Percentiles rank a stretch among this genome's conserved stretches.
Evolutionary conservation across 176 grass and related monocot genomes (phyloP).

Genomic region (Juncus effusus): DNA sequence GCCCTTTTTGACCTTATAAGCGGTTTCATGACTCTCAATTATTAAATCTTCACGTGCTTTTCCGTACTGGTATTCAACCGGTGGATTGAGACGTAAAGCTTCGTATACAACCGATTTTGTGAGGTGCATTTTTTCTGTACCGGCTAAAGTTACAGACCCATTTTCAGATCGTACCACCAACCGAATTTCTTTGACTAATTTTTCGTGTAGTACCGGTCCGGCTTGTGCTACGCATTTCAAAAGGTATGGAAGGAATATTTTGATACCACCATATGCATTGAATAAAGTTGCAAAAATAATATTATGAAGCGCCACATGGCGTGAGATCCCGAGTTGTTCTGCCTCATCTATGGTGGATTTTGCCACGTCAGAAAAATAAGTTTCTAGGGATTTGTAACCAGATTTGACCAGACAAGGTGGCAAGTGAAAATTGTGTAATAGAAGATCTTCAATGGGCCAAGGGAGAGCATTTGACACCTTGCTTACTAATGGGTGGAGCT

Average conservation of each 20-base stretch:
- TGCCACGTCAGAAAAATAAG: slow-evolving; percentile 44
- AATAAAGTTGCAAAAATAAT: slow-evolving; percentile 61
- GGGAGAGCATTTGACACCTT: slow-evolving; percentile 30
- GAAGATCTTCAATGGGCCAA: slow-evolving; percentile 46
- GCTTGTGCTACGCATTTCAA: slow-evolving; percentile 52
- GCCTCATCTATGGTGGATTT: slow-evolving; percentile 43
- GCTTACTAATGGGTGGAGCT: slow-evolving; percentile 60
- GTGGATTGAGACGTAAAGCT: slow-evolving; percentile 58
- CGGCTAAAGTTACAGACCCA: slow-evolving; percentile 26
- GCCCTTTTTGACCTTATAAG: slow-evolving; percentile 57
- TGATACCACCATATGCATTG: slow-evolving; percentile 71
- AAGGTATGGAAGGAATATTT: slow-evolving; percentile 59
- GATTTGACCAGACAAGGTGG: slow-evolving; percentile 41
- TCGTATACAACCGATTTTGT: slow-evolving; percentile 75
- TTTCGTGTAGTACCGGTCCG: slow-evolving; percentile 45
- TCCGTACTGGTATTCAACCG: slow-evolving; percentile 78
- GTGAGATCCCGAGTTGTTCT: slow-evolving; percentile 32
- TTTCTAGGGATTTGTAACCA: slow-evolving; percentile 45
- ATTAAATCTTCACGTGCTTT: slow-evolving; percentile 45
- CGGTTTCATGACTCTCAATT: slow-evolving; percentile 67
- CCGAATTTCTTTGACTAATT: slow-evolving; percentile 47
- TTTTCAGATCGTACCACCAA: slow-evolving; percentile 1
- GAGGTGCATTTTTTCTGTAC: slow-evolving; percentile 56
- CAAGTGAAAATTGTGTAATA: slow-evolving; percentile 60
- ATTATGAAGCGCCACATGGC: slow-evolving; percentile 70